Conservation (phyloP, 1,139 yeast species). For the Sugiyamaella novakii region DNA sequence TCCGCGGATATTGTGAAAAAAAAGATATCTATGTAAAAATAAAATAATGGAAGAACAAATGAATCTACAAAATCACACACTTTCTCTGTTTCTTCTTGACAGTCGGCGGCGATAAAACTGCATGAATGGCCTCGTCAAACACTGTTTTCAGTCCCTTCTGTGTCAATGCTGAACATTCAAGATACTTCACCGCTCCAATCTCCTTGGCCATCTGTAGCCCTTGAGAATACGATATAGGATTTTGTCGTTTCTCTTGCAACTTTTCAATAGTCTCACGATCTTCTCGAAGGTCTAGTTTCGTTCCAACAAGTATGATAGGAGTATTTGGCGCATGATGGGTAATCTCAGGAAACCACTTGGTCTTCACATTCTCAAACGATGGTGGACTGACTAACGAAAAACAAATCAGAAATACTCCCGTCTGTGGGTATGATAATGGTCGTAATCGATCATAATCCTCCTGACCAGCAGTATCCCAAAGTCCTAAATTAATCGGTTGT, state of each 20-base stretch:
- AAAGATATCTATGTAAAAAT: neutral
- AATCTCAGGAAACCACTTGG: constrained; percentile 85
- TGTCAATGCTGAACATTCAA: constrained; percentile 93
- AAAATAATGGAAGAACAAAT: neutral
- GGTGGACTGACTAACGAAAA: constrained; percentile 84
- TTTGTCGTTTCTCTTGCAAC: constrained; percentile 60
- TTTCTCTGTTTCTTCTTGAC: constrained; percentile 47
- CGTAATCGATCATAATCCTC: constrained; percentile 89
- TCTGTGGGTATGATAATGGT: constrained; percentile 90
- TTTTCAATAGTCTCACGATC: constrained; percentile 76
- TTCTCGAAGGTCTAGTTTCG: constrained; percentile 82
- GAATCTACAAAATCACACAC: constrained; percentile 65
- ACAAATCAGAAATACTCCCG: constrained; percentile 85
- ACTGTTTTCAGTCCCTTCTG: constrained; percentile 78
- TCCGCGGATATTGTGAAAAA: constrained; percentile 3
- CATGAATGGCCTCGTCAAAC: constrained; percentile 77
- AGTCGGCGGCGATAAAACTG: constrained; percentile 60
- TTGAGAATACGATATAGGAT: constrained; percentile 64
- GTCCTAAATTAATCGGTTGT: constrained; percentile 76
- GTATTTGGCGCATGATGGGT: constrained; percentile 83
- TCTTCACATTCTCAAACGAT: constrained; percentile 70
- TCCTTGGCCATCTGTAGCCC: constrained; percentile 71
- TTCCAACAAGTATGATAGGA: constrained; percentile 78
- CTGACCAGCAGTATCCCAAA: constrained; percentile 99
- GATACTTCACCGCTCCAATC: constrained; percentile 67